These are phyloP conservation scores for Sporothrix brunneoviolacea DNA, from an alignment of 2,329 filamentous ascomycete genomes.

Conservation along the genomic window DNA sequence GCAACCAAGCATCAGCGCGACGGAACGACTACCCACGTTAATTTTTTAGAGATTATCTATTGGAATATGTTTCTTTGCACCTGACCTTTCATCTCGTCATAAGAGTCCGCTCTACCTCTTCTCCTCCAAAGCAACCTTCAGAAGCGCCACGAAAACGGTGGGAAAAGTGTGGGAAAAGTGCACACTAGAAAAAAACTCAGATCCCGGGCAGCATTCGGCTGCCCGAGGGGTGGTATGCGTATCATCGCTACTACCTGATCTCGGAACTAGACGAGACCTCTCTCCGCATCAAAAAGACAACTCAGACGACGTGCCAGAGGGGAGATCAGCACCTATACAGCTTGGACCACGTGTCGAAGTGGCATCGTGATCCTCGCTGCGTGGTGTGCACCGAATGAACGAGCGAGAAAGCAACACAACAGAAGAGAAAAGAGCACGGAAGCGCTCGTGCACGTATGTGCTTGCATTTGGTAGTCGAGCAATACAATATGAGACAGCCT, in stretches of 20 bases:
- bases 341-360: conserved; percentile 1
- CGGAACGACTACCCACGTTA: too few species aligned
- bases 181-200: not conserved
- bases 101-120: too few species aligned
- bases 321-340: not conserved
- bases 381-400: not conserved
- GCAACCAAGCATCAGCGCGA: too few species aligned
- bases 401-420: not conserved
- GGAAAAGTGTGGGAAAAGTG: too few species aligned
- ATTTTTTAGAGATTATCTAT: too few species aligned
- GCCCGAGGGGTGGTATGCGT: too few species aligned
- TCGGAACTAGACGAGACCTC: not conserved
- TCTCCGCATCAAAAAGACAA: not conserved
- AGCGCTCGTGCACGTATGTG: not conserved
- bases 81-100: too few species aligned
- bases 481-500: too few species aligned
- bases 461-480: too few species aligned
- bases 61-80: too few species aligned
- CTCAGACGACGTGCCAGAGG: not conserved
- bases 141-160: too few species aligned
- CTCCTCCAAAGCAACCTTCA: too few species aligned
- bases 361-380: not conserved
- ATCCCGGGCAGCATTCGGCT: not conserved
- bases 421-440: not conserved
- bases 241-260: not conserved